Conservation (phyloP, 345 rosid genomes). For the Trapa incisa region DNA sequence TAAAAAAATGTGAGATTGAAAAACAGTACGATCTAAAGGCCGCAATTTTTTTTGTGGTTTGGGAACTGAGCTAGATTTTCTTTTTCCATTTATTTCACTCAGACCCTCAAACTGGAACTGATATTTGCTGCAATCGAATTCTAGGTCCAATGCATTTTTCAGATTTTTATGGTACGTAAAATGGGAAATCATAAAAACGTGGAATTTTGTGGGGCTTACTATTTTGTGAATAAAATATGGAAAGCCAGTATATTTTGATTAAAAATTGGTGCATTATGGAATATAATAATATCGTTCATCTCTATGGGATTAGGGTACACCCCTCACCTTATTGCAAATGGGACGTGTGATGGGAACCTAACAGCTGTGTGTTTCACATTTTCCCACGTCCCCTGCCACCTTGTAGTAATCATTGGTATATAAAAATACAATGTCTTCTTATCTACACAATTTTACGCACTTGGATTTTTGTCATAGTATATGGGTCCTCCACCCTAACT, state of each 20-base stretch:
- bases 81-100: no score
- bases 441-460: no score
- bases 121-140: no score
- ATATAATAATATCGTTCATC: neutral
- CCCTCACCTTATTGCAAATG: neutral
- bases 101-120: no score
- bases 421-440: no score
- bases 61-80: no score
- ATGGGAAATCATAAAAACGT: neutral
- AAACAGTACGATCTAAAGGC: no score
- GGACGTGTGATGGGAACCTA: neutral
- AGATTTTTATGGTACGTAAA: neutral
- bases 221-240: neutral
- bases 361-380: neutral
- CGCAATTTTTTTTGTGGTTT: no score
- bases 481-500: no score
- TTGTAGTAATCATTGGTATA: neutral
- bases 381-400: neutral
- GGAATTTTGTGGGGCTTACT: neutral
- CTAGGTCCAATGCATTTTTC: neutral
- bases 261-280: neutral
- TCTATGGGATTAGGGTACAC: neutral
- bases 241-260: neutral
- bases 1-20: no score
- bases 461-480: no score